A percentile compares a stretch with the other conserved stretches of the same genome.
Conservation (phyloP, 1,284 basidiomycete species). For the Puccinia hordei region DNA sequence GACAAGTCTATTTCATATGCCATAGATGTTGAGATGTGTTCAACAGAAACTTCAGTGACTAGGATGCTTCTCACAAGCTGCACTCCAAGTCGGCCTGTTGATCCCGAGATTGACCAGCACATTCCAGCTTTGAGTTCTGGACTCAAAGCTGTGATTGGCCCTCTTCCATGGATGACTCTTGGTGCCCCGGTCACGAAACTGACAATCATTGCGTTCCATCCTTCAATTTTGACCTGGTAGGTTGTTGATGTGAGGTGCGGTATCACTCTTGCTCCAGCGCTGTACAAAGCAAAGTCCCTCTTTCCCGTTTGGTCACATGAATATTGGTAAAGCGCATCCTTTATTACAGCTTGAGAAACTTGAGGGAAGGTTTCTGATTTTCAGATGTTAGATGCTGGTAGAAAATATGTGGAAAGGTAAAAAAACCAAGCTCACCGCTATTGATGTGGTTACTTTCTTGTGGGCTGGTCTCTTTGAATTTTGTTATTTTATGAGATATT, state of each 20-base stretch:
- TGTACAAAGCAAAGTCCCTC: slow-evolving; percentile 81
- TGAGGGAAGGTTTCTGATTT: no score
- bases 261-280: slow-evolving; percentile 76
- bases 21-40: slow-evolving; percentile 78
- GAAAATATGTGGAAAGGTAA: no score
- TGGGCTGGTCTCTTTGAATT: no score
- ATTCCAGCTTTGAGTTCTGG: slow-evolving; percentile 77
- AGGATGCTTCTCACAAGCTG: slow-evolving; percentile 71
- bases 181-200: slow-evolving; percentile 66
- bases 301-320: slow-evolving; percentile 75
- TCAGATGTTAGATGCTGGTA: no score
- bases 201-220: slow-evolving; percentile 59
- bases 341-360: slow-evolving; percentile 66
- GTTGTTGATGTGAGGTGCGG: slow-evolving; percentile 78
- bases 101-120: slow-evolving; percentile 88
- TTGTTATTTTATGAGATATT: no score
- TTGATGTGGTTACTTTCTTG: no score
- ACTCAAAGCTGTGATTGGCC: slow-evolving; percentile 82
- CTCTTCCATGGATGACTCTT: slow-evolving; percentile 67
- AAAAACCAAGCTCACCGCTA: no score
- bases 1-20: slow-evolving; percentile 72
- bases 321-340: slow-evolving; percentile 67
- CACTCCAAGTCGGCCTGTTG: slow-evolving; percentile 77
- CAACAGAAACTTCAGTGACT: slow-evolving; percentile 78
- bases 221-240: slow-evolving; percentile 67